Evolutionary conservation across 257 asterid species (phyloP), one percentile per base, ranked within the genome.

Genomic region (Nicotiana otophora): DNA sequence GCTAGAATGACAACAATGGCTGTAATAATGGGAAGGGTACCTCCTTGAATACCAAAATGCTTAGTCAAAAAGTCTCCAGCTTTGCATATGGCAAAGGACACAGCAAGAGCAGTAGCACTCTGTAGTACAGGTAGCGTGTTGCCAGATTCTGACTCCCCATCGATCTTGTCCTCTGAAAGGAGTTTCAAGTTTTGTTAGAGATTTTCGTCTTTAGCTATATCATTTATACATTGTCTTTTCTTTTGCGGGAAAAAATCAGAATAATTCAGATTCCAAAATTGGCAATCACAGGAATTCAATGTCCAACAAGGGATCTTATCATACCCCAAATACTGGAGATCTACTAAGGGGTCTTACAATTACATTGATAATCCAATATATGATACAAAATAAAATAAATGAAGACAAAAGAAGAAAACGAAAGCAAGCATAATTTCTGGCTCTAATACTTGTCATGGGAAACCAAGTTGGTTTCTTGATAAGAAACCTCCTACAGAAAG

Each of bases 1-100:
- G 99, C 99, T 66, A 95, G 86, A 86, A 91, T 28, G 78, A 95
- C 97, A 67, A 91, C 92, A 4, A 93, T 91, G 30, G 97, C 98
- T 4, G 99, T 95, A 81, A 93, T 81, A 66, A 89, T 94, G 34
- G 99, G 99, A 86, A 93, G 95, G 84, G 76, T 88, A 68, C 98
- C 99, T 76, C 99, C 99, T 90, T 86, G 92, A 74, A 95, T 90
- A 81, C 91, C 91, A 7, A 91, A 91, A 86, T 95, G 88, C 82
- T 88, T 87, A 12, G 91, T 93, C 6, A 92, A 46, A 48, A 85
- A 77, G 70, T 72, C 86, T 10, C 85, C 99, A 48, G 83, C 84
- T 85, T 91, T 91, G 89, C 99, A 95, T 69, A 95, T 95, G 57
- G 89, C 82, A 48, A 93, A 95, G 34, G 99, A 92, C 26, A 90